Evolutionary conservation across 2,329 filamentous ascomycete species (phyloP).

Genomic region (Talaromyces sp.): DNA sequence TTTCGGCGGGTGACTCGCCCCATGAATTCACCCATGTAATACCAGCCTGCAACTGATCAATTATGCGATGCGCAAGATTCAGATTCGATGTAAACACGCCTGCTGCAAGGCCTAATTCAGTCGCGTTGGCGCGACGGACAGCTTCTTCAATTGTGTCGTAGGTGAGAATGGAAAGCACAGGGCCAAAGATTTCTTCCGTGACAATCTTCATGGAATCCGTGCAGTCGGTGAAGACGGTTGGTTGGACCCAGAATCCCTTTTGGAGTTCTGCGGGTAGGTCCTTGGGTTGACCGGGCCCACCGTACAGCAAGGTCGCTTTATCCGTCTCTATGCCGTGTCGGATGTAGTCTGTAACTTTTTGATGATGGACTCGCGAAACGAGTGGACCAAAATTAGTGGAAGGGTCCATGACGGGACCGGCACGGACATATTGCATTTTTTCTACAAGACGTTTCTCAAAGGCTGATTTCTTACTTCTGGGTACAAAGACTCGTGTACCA

Average conservation of each 20-base stretch:
- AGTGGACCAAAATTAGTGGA: conserved; percentile 80
- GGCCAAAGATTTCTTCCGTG: conserved; percentile 82
- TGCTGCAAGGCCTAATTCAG: conserved; percentile 73
- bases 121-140: conserved; percentile 70
- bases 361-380: conserved; percentile 68
- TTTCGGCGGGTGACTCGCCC: conserved; percentile 89
- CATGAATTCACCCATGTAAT: conserved; percentile 93
- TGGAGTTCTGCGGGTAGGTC: conserved; percentile 48
- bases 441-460: conserved; percentile 69
- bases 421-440: conserved; percentile 66
- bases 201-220: conserved; percentile 77
- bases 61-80: conserved; percentile 67
- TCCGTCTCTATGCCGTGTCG: conserved; percentile 69
- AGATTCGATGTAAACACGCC: conserved; percentile 78
- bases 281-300: conserved; percentile 61
- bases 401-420: conserved; percentile 68
- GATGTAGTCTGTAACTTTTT: conserved; percentile 78
- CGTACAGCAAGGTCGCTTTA: conserved; percentile 68
- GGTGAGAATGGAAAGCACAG: conserved; percentile 75
- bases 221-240: conserved; percentile 83
- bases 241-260: conserved; percentile 77
- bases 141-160: conserved; percentile 70
- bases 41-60: conserved; percentile 70
- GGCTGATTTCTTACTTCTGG: conserved; percentile 57
- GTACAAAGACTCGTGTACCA: conserved; percentile 83